These are phyloP conservation scores for Phytophthora sp. DNA, from an alignment of 352 stramenopile genomes.

Conservation along the genomic window DNA sequence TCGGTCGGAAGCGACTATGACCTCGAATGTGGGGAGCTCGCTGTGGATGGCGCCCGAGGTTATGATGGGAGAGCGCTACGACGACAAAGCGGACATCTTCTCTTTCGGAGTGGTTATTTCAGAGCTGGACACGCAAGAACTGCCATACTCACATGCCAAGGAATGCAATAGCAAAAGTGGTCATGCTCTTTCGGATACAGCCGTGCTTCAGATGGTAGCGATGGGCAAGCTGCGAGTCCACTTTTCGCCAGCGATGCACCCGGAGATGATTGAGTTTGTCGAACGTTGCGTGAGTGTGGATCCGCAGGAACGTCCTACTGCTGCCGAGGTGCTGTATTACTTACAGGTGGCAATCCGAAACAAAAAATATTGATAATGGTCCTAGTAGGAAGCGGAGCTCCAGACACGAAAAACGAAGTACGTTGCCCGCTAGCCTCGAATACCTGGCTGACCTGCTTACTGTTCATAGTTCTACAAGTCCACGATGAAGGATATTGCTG, in stretches of 20 bases:
- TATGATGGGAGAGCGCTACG: slow-evolving; percentile 37
- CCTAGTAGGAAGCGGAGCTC: too few relatives aligned
- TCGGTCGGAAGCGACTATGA: slow-evolving; percentile 39
- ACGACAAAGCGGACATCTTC: slow-evolving; percentile 48
- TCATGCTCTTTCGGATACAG: slow-evolving; percentile 29
- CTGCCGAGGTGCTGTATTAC: slow-evolving; percentile 38
- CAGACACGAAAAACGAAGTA: too few relatives aligned
- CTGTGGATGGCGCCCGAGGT: slow-evolving; percentile 55
- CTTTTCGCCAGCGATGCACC: slow-evolving; percentile 31
- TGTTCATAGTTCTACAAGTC: too few relatives aligned
- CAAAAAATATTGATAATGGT: slow-evolving; percentile 6
- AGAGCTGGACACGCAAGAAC: slow-evolving; percentile 40
- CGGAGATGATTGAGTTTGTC: slow-evolving; percentile 14
- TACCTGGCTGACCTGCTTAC: too few relatives aligned
- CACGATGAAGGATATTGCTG: too few relatives aligned
- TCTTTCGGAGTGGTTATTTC: slow-evolving; percentile 46
- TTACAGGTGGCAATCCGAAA: slow-evolving; percentile 26
- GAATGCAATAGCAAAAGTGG: slow-evolving; percentile 14
- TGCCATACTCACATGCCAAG: slow-evolving; percentile 36
- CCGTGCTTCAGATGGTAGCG: slow-evolving; percentile 48
- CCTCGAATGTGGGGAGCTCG: slow-evolving; percentile 32
- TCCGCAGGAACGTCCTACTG: slow-evolving; percentile 24
- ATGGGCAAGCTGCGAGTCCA: slow-evolving; percentile 36
- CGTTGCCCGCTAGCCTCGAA: too few relatives aligned
- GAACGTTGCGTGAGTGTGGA: slow-evolving; percentile 34